Evolutionary conservation across 2,329 filamentous ascomycete genomes (phyloP).

Genomic region (Endoconidiophora laricicola): DNA sequence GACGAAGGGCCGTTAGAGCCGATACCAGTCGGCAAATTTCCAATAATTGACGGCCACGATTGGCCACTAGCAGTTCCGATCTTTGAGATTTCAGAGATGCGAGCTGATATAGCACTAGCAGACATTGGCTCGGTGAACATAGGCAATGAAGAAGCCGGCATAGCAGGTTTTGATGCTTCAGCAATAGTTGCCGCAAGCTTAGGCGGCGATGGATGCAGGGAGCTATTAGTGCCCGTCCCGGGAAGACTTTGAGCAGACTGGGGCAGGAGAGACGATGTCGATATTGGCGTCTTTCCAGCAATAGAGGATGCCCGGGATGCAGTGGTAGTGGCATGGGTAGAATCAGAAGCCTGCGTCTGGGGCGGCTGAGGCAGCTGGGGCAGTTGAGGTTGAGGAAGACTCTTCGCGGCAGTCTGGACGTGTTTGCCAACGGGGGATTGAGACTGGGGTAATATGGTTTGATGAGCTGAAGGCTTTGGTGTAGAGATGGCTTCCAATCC

Average conservation of each 20-base stretch:
- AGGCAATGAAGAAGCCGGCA: neutral
- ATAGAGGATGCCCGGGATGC: neutral
- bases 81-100: slow-evolving; percentile 10
- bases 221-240: neutral
- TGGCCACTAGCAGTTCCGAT: slow-evolving; percentile 15
- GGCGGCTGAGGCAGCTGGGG: neutral
- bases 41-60: slow-evolving; percentile 14
- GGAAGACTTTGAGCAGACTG: neutral
- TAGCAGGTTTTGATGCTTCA: neutral
- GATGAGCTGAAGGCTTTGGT: slow-evolving; percentile 2
- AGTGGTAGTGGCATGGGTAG: neutral
- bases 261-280: neutral
- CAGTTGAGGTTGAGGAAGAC: neutral
- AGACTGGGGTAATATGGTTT: slow-evolving; percentile 7
- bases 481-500: neutral
- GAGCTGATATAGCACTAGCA: slow-evolving; percentile 10
- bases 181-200: neutral
- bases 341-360: neutral
- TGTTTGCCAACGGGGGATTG: neutral
- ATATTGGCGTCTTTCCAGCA: neutral
- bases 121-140: slow-evolving; percentile 9
- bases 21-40: slow-evolving; percentile 9
- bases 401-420: neutral
- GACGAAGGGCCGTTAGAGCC: slow-evolving; percentile 1
- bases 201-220: neutral